These are phyloP conservation scores for Echeveria elegans DNA, from an alignment of 164 flowering plant species.

Conservation along the genomic window DNA sequence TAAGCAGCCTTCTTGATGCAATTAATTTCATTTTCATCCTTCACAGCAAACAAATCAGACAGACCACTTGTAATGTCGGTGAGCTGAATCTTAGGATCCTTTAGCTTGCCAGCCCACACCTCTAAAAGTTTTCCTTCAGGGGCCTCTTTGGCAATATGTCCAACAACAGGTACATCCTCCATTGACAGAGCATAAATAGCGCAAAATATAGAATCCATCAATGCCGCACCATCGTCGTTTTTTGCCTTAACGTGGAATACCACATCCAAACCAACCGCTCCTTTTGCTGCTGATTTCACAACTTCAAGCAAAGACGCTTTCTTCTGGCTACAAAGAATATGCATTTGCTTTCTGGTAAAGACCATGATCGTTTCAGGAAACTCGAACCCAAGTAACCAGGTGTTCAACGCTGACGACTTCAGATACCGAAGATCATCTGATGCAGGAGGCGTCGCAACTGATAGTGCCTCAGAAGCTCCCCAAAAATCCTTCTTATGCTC, in stretches of 20 bases:
- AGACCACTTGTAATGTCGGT: conserved; percentile 53
- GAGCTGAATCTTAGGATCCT: conserved; percentile 29
- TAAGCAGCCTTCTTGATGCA: conserved; percentile 63
- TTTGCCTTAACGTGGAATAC: conserved; percentile 62
- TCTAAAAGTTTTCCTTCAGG: conserved; percentile 74
- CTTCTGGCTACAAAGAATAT: conserved; percentile 64
- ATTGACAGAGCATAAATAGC: conserved; percentile 25
- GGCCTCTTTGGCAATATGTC: too few species aligned
- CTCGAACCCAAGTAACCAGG: conserved; percentile 76
- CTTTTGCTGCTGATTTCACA: conserved; percentile 39
- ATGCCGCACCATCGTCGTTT: conserved; percentile 44
- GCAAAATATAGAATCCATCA: conserved; percentile 36
- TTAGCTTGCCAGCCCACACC: conserved; percentile 51
- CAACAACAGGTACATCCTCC: conserved; percentile 31
- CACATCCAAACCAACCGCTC: conserved; percentile 40
- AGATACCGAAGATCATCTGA: conserved; percentile 66
- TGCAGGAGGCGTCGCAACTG: conserved; percentile 63
- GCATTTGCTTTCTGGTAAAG: too few species aligned
- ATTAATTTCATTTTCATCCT: too few species aligned
- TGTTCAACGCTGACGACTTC: conserved; percentile 63
- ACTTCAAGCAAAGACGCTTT: conserved; percentile 57
- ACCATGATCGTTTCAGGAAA: conserved; percentile 78
- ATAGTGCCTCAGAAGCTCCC: conserved; percentile 42
- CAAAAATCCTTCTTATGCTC: conserved; percentile 34
- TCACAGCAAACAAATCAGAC: conserved; percentile 60